Evolutionary conservation across 164 flowering plant species (phyloP).

Genomic region (Dillenia turbinata): DNA sequence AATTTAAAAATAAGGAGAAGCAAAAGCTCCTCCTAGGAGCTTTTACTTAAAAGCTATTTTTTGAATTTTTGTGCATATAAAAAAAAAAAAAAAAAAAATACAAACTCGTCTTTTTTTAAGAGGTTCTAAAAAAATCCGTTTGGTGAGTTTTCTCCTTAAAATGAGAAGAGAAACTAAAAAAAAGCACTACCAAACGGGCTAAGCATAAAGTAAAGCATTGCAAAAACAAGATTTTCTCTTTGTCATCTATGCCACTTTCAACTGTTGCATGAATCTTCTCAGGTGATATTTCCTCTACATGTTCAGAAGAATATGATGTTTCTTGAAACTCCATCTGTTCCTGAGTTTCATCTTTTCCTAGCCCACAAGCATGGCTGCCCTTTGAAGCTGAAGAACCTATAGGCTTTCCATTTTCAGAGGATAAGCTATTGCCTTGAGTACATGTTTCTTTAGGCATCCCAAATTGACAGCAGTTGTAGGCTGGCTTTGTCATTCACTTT

Average conservation of each 20-base stretch:
- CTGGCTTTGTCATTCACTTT: constrained; percentile 16
- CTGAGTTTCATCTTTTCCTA: constrained; percentile 14
- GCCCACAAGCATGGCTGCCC: constrained; percentile 16
- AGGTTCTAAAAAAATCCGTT: no score
- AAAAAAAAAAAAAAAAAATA: no score
- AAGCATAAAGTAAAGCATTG: no score
- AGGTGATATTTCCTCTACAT: constrained; percentile 25
- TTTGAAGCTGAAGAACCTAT: constrained; percentile 13
- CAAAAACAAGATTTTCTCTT: constrained; percentile 12
- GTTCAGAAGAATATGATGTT: constrained; percentile 15
- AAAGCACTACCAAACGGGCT: no score
- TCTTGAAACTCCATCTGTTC: constrained; percentile 9
- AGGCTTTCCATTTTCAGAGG: constrained; percentile 18
- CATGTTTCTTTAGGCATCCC: constrained; percentile 19
- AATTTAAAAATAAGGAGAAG: no score
- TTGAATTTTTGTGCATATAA: no score
- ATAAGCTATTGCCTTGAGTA: constrained; percentile 9
- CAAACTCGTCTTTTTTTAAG: no score
- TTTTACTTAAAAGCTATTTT: no score
- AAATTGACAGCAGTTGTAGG: constrained; percentile 7
- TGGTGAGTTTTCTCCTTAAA: no score
- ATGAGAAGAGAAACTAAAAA: no score
- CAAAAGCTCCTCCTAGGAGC: no score
- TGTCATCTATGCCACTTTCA: constrained; percentile 11
- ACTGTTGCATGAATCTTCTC: constrained; percentile 15